Conservation (phyloP, 169 alveolate species). For the Theileria annulata region DNA sequence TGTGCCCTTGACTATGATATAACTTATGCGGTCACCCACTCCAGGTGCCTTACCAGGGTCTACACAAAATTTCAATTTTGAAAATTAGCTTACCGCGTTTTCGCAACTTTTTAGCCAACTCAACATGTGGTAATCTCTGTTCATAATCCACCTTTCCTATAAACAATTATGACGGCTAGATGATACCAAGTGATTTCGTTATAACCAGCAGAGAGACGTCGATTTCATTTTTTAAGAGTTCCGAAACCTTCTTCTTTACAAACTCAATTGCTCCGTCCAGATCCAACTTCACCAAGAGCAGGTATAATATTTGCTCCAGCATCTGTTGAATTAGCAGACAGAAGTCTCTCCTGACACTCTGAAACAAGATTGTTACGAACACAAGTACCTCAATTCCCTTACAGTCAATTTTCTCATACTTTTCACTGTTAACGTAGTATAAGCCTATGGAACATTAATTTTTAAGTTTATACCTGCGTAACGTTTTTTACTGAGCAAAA, state of each 20-base stretch:
- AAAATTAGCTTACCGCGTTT: slow-evolving; percentile 58
- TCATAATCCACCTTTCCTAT: slow-evolving; percentile 87
- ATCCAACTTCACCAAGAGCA: slow-evolving; percentile 88
- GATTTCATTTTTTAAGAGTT: slow-evolving; percentile 93
- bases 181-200: slow-evolving; percentile 90
- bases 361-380: slow-evolving; percentile 62
- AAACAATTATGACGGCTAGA: not conserved
- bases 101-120: slow-evolving; percentile 96
- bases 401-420: slow-evolving; percentile 95
- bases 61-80: slow-evolving; percentile 1
- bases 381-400: slow-evolving; percentile 87
- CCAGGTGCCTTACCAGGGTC: slow-evolving; percentile 96
- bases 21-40: slow-evolving; percentile 98
- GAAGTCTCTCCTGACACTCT: slow-evolving; percentile 96
- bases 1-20: slow-evolving; percentile 92
- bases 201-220: slow-evolving; percentile 96
- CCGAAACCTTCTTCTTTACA: slow-evolving; percentile 75
- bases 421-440: slow-evolving; percentile 92
- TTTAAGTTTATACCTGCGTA: slow-evolving; percentile 86
- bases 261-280: slow-evolving; percentile 90
- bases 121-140: slow-evolving; percentile 98
- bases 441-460: slow-evolving; percentile 24
- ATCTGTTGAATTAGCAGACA: slow-evolving; percentile 94
- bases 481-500: slow-evolving; percentile 94
- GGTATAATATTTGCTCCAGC: slow-evolving; percentile 89